Conservation (phyloP, 2,329 filamentous ascomycete species). For the Magnaporthiopsis incrustans region DNA sequence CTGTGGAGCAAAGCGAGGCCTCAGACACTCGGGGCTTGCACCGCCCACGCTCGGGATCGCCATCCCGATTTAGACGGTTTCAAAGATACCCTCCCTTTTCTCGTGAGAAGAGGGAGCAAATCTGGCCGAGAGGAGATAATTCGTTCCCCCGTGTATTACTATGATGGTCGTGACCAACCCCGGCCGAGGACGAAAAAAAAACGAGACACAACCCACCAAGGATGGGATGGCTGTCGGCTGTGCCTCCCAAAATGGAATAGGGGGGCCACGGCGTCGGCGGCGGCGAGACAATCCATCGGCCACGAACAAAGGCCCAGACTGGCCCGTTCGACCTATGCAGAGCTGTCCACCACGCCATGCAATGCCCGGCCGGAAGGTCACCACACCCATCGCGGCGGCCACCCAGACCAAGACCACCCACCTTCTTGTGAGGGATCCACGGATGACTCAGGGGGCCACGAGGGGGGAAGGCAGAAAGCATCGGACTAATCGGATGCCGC, state of each 20-base stretch:
- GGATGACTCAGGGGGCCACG: not conserved
- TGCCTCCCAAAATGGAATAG: not conserved
- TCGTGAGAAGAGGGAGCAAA: not conserved
- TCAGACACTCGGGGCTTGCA: not conserved
- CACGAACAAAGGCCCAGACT: not conserved
- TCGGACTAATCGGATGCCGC: not conserved
- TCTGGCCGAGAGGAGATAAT: not conserved
- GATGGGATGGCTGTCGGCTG: not conserved
- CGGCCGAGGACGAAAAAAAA: no score
- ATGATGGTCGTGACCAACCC: no score
- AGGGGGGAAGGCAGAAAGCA: not conserved
- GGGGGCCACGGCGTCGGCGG: not conserved
- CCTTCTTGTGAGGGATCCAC: not conserved
- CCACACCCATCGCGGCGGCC: not conserved
- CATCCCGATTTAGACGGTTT: not conserved
- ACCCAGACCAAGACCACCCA: not conserved
- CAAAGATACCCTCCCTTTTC: not conserved
- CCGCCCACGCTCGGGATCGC: not conserved
- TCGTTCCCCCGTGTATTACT: not conserved
- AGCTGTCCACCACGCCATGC: no score
- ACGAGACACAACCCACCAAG: no score
- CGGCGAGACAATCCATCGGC: not conserved
- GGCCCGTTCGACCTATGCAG: no score
- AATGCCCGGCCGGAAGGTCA: not conserved
- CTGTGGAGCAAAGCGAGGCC: not conserved